Base-by-base conservation (phyloP, 495 filamentous ascomycete genomes). In the Diplogelasinospora grovesii region DNA sequence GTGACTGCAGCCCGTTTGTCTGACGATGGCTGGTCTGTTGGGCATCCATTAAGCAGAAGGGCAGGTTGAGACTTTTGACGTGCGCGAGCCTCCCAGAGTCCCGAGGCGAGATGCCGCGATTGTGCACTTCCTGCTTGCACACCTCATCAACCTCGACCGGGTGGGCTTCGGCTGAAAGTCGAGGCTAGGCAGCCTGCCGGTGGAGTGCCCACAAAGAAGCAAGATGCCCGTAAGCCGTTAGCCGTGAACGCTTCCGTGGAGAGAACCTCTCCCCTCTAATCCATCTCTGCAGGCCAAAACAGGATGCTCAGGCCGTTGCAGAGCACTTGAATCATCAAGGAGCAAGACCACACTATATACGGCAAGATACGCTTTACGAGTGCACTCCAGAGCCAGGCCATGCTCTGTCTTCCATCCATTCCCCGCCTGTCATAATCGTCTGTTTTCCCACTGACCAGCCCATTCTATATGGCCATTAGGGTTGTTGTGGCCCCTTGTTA, bases 351-450 rank as follows among this genome's bases (percentile, higher is more conserved):
- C n/a, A 55, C 56, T 62, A 60, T 55, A 62, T 60, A 62, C 51
- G 51, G 47, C 51, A 51, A 42, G 33, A 52, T 51, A 51, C 41
- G 59, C 56, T 58, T 58, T 62, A 60, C 59, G 54, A 53, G 41
- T 53, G 41, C 47, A 50, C 18, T 34, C 40, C 48, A 36, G 30
- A 9, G 19, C 40, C 28, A 29, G 18, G 16, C 14, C 33, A 19
- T 35, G 38, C 11, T 22, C 10, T 9, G 22, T n/a, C 29, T 26
- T 22, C 19, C 16, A 27, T 43, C 25, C 34, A 5, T 31, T 19
- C 11, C 19, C 6, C 18, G 27, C 32, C 38, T 22, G 11, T n/a
- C n/a, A n/a, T n/a, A n/a, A n/a, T n/a, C n/a, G n/a, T n/a, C n/a
- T n/a, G n/a, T n/a, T n/a, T n/a, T n/a, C n/a, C n/a, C n/a, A n/a